Evolutionary conservation across 352 stramenopile genomes (phyloP).

Genomic region (Phytophthora litchii): DNA sequence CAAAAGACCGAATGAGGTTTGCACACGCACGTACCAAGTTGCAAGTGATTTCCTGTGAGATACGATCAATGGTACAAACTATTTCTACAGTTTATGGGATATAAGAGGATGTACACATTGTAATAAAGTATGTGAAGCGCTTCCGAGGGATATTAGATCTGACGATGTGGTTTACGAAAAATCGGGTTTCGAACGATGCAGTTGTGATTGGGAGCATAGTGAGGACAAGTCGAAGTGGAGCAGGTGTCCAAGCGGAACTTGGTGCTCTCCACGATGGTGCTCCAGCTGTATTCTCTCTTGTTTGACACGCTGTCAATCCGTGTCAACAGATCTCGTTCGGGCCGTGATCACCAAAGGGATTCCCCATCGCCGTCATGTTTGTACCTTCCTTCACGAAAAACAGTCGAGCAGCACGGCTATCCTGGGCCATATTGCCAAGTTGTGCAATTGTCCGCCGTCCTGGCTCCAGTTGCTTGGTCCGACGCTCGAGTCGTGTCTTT

Average conservation of each 20-base stretch:
- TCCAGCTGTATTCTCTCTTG: conserved; percentile 17
- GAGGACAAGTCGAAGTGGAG: conserved; percentile 7
- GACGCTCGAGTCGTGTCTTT: conserved; percentile 14
- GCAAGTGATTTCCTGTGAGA: not conserved
- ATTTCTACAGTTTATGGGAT: not conserved
- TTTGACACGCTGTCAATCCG: conserved; percentile 3
- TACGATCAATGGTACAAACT: not conserved
- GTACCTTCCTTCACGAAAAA: conserved; percentile 8
- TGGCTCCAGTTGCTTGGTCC: conserved; percentile 12
- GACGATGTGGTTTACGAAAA: not conserved
- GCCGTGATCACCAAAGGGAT: not conserved
- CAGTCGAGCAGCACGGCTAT: conserved; percentile 9
- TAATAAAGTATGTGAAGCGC: too few species aligned
- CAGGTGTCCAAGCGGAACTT: conserved; percentile 26
- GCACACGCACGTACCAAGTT: conserved; percentile 7
- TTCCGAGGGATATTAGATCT: too few species aligned
- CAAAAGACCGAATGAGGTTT: conserved; percentile 12
- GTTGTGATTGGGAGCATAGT: conserved; percentile 18
- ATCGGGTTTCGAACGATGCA: not conserved
- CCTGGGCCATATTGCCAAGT: not conserved
- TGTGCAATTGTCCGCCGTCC: conserved; percentile 5
- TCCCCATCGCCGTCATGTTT: not conserved
- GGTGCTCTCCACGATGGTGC: conserved; percentile 11
- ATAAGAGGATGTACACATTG: too few species aligned
- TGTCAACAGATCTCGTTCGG: conserved; percentile 5